Conservation (phyloP, 345 rosid genomes). For the Tarenaya hassleriana region DNA sequence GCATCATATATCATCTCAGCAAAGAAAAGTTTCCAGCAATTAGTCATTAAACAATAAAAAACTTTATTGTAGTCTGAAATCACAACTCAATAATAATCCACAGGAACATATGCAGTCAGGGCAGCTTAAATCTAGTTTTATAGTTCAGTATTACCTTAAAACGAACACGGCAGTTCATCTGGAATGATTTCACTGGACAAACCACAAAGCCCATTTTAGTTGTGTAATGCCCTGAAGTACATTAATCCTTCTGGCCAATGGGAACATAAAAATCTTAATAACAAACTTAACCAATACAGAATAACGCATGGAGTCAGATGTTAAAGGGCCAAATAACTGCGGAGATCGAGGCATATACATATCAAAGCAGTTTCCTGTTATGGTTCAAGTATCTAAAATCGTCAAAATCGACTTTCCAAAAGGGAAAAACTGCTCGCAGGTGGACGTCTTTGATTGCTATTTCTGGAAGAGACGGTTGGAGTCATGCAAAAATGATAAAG, state of each 20-base stretch:
- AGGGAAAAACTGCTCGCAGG: too few relatives aligned
- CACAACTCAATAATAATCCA: constrained; percentile 14
- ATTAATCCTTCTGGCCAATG: neutral
- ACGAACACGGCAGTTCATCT: constrained; percentile 10
- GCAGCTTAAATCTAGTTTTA: constrained; percentile 10
- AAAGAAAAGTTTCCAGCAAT: constrained; percentile 1
- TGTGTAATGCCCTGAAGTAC: neutral
- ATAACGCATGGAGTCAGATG: too few relatives aligned
- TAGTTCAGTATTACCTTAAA: constrained; percentile 3
- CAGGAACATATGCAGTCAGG: constrained; percentile 9
- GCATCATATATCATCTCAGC: constrained; percentile 14
- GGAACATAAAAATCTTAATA: too few relatives aligned
- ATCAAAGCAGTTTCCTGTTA: too few relatives aligned
- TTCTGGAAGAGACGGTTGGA: too few relatives aligned
- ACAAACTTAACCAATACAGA: too few relatives aligned
- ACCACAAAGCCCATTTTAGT: constrained; percentile 7
- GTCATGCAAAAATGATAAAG: too few relatives aligned
- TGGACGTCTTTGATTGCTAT: too few relatives aligned
- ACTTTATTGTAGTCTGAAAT: constrained; percentile 8
- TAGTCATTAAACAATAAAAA: constrained; percentile 11
- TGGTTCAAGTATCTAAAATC: too few relatives aligned
- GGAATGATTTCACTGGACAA: constrained; percentile 4
- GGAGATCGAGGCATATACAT: too few relatives aligned
- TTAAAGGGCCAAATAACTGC: too few relatives aligned
- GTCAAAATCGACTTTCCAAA: too few relatives aligned